Evolutionary conservation across 2,329 filamentous ascomycete genomes (phyloP).

Genomic region (Herpotrichia juniperi): DNA sequence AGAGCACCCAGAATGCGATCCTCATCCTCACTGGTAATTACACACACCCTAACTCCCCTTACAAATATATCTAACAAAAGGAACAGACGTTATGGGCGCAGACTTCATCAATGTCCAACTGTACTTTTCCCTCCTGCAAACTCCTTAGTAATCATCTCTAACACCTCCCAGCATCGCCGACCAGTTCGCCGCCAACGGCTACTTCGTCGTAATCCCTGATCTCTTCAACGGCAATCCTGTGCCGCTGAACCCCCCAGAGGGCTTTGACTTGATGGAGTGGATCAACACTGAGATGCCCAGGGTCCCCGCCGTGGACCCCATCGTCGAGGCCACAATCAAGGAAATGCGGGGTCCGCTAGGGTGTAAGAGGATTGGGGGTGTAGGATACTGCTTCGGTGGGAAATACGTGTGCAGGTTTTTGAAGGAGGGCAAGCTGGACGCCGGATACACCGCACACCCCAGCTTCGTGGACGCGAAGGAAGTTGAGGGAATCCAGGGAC

Average conservation of each 20-base stretch:
- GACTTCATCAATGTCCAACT: slow-evolving; percentile 43
- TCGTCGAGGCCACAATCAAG: slow-evolving; percentile 61
- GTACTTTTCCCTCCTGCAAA: background rate
- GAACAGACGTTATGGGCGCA: slow-evolving; percentile 64
- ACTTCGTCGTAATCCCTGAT: slow-evolving; percentile 72
- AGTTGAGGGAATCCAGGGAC: slow-evolving; percentile 61
- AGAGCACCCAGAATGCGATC: slow-evolving; percentile 61
- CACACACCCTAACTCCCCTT: background rate
- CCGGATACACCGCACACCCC: slow-evolving; percentile 77
- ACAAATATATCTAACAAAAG: slow-evolving; percentile 28
- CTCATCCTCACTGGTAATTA: slow-evolving; percentile 49
- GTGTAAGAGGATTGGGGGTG: slow-evolving; percentile 65
- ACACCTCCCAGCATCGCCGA: slow-evolving; percentile 64
- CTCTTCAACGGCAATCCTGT: slow-evolving; percentile 72
- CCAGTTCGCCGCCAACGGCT: slow-evolving; percentile 75
- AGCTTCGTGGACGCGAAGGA: slow-evolving; percentile 72
- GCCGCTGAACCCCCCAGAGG: slow-evolving; percentile 57
- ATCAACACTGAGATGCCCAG: slow-evolving; percentile 48
- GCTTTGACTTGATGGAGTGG: slow-evolving; percentile 59
- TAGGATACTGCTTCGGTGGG: slow-evolving; percentile 77
- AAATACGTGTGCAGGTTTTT: slow-evolving; percentile 69
- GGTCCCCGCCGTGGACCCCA: slow-evolving; percentile 56
- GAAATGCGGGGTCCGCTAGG: slow-evolving; percentile 60
- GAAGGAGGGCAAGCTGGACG: slow-evolving; percentile 64
- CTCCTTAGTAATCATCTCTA: background rate